A percentile compares a stretch with the other conserved stretches of the same genome.
These are phyloP conservation scores for Pachysandra terminalis DNA, from an alignment of 164 flowering plant genomes.

Conservation along the genomic window DNA sequence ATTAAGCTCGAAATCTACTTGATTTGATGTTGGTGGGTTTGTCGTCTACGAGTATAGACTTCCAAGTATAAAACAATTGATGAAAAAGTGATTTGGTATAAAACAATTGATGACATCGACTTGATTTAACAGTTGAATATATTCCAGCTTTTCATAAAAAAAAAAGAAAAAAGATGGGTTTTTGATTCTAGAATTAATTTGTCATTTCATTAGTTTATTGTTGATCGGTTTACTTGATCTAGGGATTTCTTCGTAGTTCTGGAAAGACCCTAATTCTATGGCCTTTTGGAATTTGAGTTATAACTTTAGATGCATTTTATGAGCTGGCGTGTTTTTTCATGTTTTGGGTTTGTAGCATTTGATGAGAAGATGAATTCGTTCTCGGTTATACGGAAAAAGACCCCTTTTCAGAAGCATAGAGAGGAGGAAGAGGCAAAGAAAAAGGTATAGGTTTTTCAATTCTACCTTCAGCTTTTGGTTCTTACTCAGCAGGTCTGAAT, in stretches of 20 bases:
- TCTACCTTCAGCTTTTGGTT: background rate
- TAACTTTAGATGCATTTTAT: background rate
- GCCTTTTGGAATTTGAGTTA: background rate
- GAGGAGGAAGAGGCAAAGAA: slow-evolving; percentile 99
- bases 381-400: slow-evolving; percentile 83
- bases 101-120: background rate
- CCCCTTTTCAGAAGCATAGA: slow-evolving; percentile 94
- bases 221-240: background rate
- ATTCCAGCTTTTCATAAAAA: too few species aligned
- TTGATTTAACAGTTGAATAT: too few species aligned
- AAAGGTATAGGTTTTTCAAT: slow-evolving; percentile 40
- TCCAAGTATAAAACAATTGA: background rate
- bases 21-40: background rate
- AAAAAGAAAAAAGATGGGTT: background rate
- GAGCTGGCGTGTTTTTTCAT: background rate
- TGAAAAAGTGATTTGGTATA: background rate
- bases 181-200: background rate
- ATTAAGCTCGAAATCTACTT: slow-evolving; percentile 2
- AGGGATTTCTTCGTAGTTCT: background rate
- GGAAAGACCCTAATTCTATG: background rate
- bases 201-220: slow-evolving; percentile 1
- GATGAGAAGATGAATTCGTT: slow-evolving; percentile 68
- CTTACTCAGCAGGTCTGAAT: background rate
- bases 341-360: slow-evolving; percentile 14
- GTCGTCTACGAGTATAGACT: background rate